These are phyloP conservation scores for Ocimum tenuiflorum DNA, from an alignment of 257 asterid genomes.

Conservation along the genomic window DNA sequence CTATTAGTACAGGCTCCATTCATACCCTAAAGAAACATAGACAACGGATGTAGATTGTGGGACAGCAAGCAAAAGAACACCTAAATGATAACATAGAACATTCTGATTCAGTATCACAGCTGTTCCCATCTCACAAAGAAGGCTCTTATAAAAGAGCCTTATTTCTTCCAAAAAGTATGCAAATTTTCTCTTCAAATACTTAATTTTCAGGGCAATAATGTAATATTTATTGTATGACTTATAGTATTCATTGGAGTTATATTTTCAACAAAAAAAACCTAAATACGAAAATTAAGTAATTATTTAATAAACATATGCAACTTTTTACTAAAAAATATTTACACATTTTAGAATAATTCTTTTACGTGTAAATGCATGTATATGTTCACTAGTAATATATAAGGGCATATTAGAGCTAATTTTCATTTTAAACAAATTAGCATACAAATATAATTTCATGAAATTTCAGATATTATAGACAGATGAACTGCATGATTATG, in stretches of 20 bases:
- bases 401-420: not conserved
- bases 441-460: not conserved
- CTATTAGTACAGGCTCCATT: conserved; percentile 7
- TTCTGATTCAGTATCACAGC: not conserved
- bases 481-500: not conserved
- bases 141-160: too few species aligned
- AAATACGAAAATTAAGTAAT: too few species aligned
- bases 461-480: not conserved
- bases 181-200: too few species aligned
- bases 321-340: too few species aligned
- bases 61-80: not conserved
- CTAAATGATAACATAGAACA: not conserved
- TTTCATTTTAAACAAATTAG: not conserved
- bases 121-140: not conserved
- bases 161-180: too few species aligned
- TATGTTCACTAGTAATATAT: not conserved
- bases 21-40: not conserved
- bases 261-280: too few species aligned
- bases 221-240: too few species aligned
- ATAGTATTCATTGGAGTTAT: too few species aligned
- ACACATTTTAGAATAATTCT: too few species aligned
- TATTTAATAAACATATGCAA: too few species aligned
- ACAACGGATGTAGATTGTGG: not conserved
- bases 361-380: too few species aligned
- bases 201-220: too few species aligned